Base-by-base conservation (phyloP, 805 yeast species). In the Metschnikowia lachancei region DNA sequence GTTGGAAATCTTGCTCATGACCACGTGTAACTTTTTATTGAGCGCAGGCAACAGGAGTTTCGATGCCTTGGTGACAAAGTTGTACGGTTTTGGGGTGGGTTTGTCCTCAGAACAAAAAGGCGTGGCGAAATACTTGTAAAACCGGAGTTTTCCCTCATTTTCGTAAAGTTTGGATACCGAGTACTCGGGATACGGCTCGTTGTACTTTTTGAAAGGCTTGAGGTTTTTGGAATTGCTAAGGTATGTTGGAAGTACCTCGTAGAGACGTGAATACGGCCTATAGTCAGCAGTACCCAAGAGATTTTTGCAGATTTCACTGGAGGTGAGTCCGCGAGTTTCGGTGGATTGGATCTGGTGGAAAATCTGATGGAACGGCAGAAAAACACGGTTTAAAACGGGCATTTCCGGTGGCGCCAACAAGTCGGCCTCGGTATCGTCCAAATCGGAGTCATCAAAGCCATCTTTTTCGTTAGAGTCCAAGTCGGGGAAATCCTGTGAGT, bases 111-210 rank as follows among this genome's bases (percentile, higher is more conserved):
- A 26, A 39, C 58, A 56, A 24, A 49, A 42, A 3, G 49, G 51
- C 40, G 50, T 56, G 14, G 59, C 55, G 44, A 59, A 69, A 54
- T 85, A 82, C 34, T 95, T 70, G 62, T 79, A 87, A 54, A 81
- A 86, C 57, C 87, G 85, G 47, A 76, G 72, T 52, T 89, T 81
- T 0, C 95, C 95, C 49, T 80, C 82, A 53, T 81, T 81, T 58
- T 87, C 95, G 49, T 80, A 79, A 14, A 83, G 82, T 51, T 85
- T 74, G 0, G 84, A 74, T 11, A 88, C 67, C 14, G 62, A 48
- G 22, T 42, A 39, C 12, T 61, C 54, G n/a, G 57, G 60, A 45
- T 64, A 64, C 11, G 60, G 58, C 45, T 67, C 72, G 4, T 52
- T 46, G 39, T 59, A 60, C 14, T 52, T 55, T 41, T 63, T 66